These are phyloP conservation scores for Funneliformis geosporum DNA, from an alignment of 192 early-diverging fungal species.

Conservation along the genomic window DNA sequence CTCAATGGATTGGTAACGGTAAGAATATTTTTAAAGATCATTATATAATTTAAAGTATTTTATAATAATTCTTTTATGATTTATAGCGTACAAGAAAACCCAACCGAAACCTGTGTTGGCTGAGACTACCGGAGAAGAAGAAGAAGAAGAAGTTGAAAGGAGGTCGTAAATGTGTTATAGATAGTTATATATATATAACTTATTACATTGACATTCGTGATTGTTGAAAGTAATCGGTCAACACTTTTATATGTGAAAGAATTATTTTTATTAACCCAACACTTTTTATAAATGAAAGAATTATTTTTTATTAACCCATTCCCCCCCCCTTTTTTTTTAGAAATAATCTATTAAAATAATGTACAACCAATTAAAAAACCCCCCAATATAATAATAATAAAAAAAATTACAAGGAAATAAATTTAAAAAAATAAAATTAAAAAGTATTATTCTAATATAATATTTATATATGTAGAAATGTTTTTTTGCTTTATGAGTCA, in stretches of 20 bases:
- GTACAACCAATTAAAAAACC: no score
- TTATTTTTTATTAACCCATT: no score
- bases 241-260: no score
- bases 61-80: neutral
- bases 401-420: neutral
- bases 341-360: no score
- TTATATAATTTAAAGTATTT: neutral
- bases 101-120: conserved; percentile 75
- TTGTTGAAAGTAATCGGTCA: no score
- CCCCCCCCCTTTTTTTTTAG: no score
- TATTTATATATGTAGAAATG: neutral
- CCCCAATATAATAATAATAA: no score
- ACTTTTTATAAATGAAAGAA: no score
- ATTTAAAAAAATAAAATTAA: neutral
- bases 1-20: conserved; percentile 75
- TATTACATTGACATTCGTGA: no score
- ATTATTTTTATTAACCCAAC: no score
- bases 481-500: neutral
- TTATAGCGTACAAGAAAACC: conserved; percentile 74
- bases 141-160: conserved; percentile 45
- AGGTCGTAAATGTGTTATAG: neutral
- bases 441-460: neutral
- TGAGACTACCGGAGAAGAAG: conserved; percentile 62
- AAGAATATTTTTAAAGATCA: conserved; percentile 1
- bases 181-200: neutral